These are phyloP conservation scores for Gossypium thurberi DNA, from an alignment of 345 rosid genomes.

Conservation along the genomic window DNA sequence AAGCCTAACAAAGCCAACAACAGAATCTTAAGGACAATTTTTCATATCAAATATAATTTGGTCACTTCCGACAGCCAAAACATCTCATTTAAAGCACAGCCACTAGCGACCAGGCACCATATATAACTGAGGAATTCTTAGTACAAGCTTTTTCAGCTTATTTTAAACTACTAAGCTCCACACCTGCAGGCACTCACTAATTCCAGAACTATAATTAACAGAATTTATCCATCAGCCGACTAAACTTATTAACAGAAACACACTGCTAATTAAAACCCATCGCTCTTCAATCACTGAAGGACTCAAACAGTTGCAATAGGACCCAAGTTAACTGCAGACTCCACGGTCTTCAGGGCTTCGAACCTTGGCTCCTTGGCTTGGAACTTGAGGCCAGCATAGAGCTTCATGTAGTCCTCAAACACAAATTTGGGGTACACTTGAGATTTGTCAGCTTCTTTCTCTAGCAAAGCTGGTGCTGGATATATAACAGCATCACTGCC, in stretches of 20 bases:
- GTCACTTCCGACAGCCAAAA: not conserved
- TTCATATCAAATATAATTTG: not conserved
- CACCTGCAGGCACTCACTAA: not conserved
- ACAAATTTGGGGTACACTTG: conserved; percentile 65
- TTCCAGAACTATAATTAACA: not conserved
- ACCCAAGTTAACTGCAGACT: conserved; percentile 22
- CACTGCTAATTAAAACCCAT: not conserved
- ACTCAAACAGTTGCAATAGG: conserved; percentile 39
- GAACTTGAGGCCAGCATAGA: conserved; percentile 70
- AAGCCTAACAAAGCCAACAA: conserved; percentile 4
- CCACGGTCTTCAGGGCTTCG: conserved; percentile 61
- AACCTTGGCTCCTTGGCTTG: conserved; percentile 89
- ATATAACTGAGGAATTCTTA: not conserved
- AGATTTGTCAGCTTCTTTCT: conserved; percentile 31
- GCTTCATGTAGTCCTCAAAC: conserved; percentile 89
- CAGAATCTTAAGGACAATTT: not conserved
- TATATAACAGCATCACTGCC: conserved; percentile 74
- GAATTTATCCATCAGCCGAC: not conserved
- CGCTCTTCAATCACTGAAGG: not conserved
- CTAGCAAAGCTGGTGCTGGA: conserved; percentile 61
- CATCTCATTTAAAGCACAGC: not conserved
- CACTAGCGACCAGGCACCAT: not conserved
- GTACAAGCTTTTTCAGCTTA: not conserved
- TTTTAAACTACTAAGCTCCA: not conserved
- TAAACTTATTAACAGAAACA: not conserved